Evolutionary conservation across 139 green algal genomes (phyloP), one percentile per base, ranked within the genome.

Genomic region (Chlorella sp.): DNA sequence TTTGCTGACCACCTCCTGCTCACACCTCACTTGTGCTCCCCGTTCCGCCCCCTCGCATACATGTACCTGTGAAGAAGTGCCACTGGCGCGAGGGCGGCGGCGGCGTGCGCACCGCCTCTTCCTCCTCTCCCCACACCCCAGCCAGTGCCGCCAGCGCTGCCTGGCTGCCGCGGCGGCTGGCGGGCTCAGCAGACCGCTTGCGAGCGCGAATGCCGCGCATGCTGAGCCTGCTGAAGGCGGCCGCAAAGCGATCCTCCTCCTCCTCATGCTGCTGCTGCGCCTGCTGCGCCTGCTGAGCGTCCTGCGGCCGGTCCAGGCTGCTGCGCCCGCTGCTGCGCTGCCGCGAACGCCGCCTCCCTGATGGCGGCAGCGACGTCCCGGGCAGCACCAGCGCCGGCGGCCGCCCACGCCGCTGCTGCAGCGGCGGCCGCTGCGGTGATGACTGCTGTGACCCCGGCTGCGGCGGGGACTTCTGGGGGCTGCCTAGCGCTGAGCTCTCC

Each of bases 1-100:
- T 26, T 26, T 26, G 44, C 4, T 3, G 44, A 51, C 44, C 44
- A 51, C 7, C 44, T 9, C n/a, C n/a, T n/a, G n/a, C 6, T 51
- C 44, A 6, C 44, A 51, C 44, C 44, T 6, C 44, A 16, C 44
- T 51, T 16, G 9, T 9, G 7, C 44, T 51, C 44, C 44, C 44
- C 44, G 44, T 9, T 9, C 44, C 6, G 9, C 44, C 44, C 44
- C 44, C 44, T 51, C 44, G n/a, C n/a, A n/a, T n/a, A n/a, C n/a
- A n/a, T n/a, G n/a, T 51, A 86, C 82, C 76, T n/a, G 87, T 90
- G 82, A 90, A 90, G 16, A 90, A 82, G 74, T 90, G 81, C 87
- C 87, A 90, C 51, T 90, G 75, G 39, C 63, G 74, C 25, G 7
- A 18, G 0, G 82, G 82, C 21, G 63, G 32, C 62, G 38, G 11